Conservation (phyloP, 1,139 yeast genomes). For the Protomyces lactucae-debilis region DNA sequence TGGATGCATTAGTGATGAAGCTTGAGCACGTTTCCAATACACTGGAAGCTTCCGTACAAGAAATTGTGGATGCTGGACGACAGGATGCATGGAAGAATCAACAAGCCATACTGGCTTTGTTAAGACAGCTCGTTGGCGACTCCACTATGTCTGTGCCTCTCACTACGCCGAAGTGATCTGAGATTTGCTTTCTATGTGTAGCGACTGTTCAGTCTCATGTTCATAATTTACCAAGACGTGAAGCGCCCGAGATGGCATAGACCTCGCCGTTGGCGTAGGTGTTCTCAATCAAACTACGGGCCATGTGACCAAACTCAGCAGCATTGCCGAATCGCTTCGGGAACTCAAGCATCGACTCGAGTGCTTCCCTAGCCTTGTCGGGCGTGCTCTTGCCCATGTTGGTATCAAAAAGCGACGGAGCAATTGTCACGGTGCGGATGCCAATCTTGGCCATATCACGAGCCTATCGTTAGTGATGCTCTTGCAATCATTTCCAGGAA, state of each 20-base stretch:
- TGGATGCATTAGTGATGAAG: no score
- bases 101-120: no score
- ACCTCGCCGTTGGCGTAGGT: constrained; percentile 30
- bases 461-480: constrained; percentile 41
- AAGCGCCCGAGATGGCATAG: constrained; percentile 9
- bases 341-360: constrained; percentile 29
- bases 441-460: constrained; percentile 62
- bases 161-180: no score
- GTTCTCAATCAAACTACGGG: constrained; percentile 24
- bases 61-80: no score
- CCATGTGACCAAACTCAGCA: constrained; percentile 31
- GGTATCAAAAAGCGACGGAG: constrained; percentile 32
- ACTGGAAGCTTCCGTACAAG: no score
- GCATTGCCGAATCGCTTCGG: constrained; percentile 31
- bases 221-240: constrained; percentile 11
- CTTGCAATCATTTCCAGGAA: not conserved
- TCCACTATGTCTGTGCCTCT: no score
- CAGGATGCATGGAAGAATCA: no score
- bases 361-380: constrained; percentile 15
- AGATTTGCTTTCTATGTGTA: not conserved
- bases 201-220: not conserved
- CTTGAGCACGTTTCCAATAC: no score
- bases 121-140: no score
- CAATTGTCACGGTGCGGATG: constrained; percentile 42
- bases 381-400: constrained; percentile 29